These are phyloP conservation scores for Saccharomycopsis fibuligera DNA, from an alignment of 805 yeast species.

Conservation along the genomic window DNA sequence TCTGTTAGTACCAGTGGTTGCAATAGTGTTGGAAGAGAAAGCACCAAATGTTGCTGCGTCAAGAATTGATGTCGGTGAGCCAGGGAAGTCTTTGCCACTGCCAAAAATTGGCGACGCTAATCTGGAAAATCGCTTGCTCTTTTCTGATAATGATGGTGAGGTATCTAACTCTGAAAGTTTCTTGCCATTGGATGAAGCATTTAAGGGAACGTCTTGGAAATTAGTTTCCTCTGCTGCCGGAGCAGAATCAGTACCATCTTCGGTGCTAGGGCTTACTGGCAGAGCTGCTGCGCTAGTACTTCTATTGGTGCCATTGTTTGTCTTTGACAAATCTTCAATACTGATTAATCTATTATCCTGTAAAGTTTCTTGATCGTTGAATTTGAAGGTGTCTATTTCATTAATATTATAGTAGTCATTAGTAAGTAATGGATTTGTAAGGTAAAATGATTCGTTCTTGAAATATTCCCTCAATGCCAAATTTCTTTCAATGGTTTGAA, in stretches of 20 bases:
- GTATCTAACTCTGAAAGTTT: not conserved
- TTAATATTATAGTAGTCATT: constrained; percentile 6
- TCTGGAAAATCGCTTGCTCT: not conserved
- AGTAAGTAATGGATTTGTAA: constrained; percentile 11
- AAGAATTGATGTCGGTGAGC: constrained; percentile 6
- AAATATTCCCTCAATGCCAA: constrained; percentile 25
- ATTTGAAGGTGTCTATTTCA: constrained; percentile 13
- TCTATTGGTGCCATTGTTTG: not conserved
- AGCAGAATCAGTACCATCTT: not conserved
- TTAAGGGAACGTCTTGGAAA: too few species aligned
- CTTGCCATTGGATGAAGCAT: not conserved
- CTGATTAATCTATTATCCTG: constrained; percentile 12
- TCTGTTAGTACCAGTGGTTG: not conserved
- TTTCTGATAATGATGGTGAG: not conserved
- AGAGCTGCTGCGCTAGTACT: too few species aligned
- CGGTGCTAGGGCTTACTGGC: too few species aligned
- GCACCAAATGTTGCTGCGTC: constrained; percentile 14
- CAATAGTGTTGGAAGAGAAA: not conserved
- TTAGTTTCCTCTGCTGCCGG: not conserved
- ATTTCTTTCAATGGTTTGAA: constrained; percentile 33
- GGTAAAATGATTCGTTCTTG: constrained; percentile 9
- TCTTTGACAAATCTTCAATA: constrained; percentile 17
- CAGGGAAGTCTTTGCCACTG: not conserved
- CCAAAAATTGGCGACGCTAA: constrained; percentile 6
- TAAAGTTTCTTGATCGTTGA: constrained; percentile 19